Evolutionary conservation across 139 green algal species (phyloP).

Genomic region (Tetradesmus obliquus): DNA sequence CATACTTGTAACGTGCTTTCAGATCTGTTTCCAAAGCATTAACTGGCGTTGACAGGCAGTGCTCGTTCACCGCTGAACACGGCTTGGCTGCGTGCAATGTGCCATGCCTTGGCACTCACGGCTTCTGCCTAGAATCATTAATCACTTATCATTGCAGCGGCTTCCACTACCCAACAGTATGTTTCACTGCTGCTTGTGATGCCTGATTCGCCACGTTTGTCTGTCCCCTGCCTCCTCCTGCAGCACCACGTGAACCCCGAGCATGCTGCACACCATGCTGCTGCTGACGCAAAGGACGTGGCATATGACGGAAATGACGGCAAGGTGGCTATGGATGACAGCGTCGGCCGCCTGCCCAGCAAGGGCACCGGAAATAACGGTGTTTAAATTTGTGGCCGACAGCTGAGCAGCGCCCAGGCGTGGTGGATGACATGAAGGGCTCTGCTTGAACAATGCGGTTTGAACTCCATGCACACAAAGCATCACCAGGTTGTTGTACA

Average conservation of each 20-base stretch:
- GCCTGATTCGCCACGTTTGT: background rate
- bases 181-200: background rate
- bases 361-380: background rate
- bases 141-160: background rate
- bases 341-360: background rate
- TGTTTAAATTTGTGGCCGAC: background rate
- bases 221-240: background rate
- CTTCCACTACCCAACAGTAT: background rate
- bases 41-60: no score
- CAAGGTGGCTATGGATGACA: background rate
- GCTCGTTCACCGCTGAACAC: no score
- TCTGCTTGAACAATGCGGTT: no score
- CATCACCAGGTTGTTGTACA: no score
- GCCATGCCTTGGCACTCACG: no score
- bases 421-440: no score
- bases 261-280: constrained; percentile 35
- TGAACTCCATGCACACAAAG: no score
- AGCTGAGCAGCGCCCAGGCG: no score
- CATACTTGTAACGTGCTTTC: no score
- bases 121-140: no score
- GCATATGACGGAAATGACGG: background rate
- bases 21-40: no score
- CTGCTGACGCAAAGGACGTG: background rate
- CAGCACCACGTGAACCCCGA: constrained; percentile 40
- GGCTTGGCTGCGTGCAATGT: no score